Evolutionary conservation across 305 asterid genomes (phyloP), one percentile per base, ranked within the genome.

Genomic region (Salvia sclarea): DNA sequence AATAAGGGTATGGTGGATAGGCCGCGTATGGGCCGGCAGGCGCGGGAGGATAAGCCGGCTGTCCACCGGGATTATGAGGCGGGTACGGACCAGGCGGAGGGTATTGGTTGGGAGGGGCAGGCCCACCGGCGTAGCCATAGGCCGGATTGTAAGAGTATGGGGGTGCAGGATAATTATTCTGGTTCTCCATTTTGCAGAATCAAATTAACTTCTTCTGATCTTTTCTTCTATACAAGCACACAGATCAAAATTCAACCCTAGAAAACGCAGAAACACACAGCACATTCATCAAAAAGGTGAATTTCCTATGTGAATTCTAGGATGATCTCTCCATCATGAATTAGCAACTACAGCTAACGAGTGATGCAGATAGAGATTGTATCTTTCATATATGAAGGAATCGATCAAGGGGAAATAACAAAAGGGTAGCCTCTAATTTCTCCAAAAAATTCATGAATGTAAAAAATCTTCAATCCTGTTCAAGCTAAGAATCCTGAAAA

Each of bases 81-180:
- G 91, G 90, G 58, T 84, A 89, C 44, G 75, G 82, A 73, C 61
- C 80, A 68, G 89, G 69, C 55, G 69, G 79, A 41, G 88, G 80
- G 62, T 74, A 74, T 40, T 73, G 78, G 5, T 44, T 61, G 33
- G 74, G 44, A 13, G 63, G 74, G 33, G 84, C 58, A 16, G 86
- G 78, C 48, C 61, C 74, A 58, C 63, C 73, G 72, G 89, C 79
- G 67, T 87, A 85, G 66, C 84, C 88, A 81, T 85, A 86, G 43
- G 72, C 66, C 10, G 73, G 81, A 55, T 76, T 75, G 75, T 84
- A 80, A 22, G 89, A 90, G 78, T 79, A 85, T 65, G 85, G 69
- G 60, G 85, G 55, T 68, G 84, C 78, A 78, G 89, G 77, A 52
- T 78, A 82, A 76, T 82, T 77, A 68, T 78, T 76, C 37, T 79